Conservation (phyloP, 73 alveolate genomes). For the Durusdinium trenchii region DNA sequence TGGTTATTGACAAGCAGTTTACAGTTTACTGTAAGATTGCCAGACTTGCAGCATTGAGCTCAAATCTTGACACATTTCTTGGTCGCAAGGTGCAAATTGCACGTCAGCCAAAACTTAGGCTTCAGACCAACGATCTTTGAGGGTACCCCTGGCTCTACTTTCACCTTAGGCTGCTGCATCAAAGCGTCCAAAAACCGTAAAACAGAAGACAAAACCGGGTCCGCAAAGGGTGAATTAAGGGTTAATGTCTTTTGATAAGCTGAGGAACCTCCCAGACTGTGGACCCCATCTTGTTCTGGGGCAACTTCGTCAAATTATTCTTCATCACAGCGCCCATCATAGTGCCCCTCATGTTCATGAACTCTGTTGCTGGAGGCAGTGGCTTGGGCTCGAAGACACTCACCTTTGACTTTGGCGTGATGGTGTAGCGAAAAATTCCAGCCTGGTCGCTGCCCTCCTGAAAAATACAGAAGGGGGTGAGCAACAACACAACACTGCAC, state of each 20-base stretch:
- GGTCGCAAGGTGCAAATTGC: not conserved
- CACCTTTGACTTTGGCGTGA: not conserved
- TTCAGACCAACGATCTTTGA: not conserved
- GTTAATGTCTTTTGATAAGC: not conserved
- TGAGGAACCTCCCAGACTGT: not conserved
- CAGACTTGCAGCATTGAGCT: too few relatives aligned
- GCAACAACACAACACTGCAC: too few relatives aligned
- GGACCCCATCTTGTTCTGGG: not conserved
- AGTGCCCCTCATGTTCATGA: not conserved
- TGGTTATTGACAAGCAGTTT: too few relatives aligned
- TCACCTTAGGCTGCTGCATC: too few relatives aligned
- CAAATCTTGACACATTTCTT: not conserved
- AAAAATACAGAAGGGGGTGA: too few relatives aligned
- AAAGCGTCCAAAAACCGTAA: too few relatives aligned
- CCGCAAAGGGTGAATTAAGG: not conserved
- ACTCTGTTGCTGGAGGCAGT: not conserved
- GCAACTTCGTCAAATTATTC: not conserved
- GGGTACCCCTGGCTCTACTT: not conserved
- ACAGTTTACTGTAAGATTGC: too few relatives aligned
- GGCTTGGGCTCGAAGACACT: not conserved
- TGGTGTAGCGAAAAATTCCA: not conserved
- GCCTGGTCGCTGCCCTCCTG: not conserved
- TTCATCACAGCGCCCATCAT: not conserved
- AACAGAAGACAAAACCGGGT: not conserved
- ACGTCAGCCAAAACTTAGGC: conserved; percentile 10